phyloP scores from a whole-genome alignment of 768 basidiomycete genomes.

The Mycena chlorophos region DNA sequence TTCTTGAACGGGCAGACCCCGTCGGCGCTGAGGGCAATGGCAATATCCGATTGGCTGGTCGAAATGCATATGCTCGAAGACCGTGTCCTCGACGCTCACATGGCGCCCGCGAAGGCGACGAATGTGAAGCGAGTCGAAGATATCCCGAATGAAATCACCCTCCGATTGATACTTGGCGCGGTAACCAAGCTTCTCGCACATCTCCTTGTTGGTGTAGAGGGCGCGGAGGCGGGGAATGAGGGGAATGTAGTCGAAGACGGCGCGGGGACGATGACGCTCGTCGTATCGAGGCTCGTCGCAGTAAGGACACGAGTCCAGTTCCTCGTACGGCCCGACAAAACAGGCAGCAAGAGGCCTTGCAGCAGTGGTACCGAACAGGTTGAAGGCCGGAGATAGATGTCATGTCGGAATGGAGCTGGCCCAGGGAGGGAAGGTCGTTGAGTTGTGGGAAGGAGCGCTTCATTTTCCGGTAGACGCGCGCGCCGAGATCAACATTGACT shows the following conservation, averaged over 20 bases:
- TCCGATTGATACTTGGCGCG: constrained; percentile 11
- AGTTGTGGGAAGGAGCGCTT: constrained; percentile 8
- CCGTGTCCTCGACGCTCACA: too few relatives aligned
- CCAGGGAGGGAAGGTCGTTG: constrained; percentile 20
- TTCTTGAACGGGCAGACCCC: too few relatives aligned
- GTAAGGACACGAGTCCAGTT: constrained; percentile 27
- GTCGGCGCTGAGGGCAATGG: too few relatives aligned
- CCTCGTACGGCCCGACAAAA: constrained; percentile 26
- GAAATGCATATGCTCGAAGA: too few relatives aligned
- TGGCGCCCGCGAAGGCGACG: too few relatives aligned
- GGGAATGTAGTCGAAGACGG: constrained; percentile 33
- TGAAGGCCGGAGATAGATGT: constrained; percentile 29
- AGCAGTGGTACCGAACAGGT: constrained; percentile 29
- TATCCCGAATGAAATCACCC: constrained; percentile 19
- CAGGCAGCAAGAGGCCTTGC: constrained; percentile 33
- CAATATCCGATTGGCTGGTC: too few relatives aligned
- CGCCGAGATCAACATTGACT: constrained; percentile 6
- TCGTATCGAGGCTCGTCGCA: constrained; percentile 29
- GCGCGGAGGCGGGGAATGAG: constrained; percentile 33
- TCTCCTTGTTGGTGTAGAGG: constrained; percentile 16
- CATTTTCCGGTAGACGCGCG: constrained; percentile 8
- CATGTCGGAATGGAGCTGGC: constrained; percentile 12
- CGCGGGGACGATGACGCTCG: constrained; percentile 18
- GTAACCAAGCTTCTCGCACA: constrained; percentile 25
- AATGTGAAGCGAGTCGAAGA: too few relatives aligned